phyloP scores from a whole-genome alignment of 768 basidiomycete species.

The Cyclocybe aegerita region DNA sequence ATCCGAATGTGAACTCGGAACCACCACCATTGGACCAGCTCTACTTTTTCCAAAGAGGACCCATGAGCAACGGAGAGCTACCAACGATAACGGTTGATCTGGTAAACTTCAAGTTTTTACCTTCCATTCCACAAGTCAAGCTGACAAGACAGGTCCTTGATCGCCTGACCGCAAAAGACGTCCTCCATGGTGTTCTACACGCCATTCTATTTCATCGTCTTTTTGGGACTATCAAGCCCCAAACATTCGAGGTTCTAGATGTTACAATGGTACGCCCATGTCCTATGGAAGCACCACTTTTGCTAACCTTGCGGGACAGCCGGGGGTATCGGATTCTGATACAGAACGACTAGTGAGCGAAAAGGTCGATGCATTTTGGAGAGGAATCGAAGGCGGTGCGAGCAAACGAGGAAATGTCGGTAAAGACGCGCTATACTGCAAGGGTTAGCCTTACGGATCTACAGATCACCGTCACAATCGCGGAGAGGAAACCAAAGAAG shows the following conservation, averaged over 20 bases:
- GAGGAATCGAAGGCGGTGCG: conserved; percentile 61
- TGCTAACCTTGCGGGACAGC: conserved; percentile 38
- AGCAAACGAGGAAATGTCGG: conserved; percentile 71
- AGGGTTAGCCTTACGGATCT: not conserved
- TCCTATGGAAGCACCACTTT: not conserved
- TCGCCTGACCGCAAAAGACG: conserved; percentile 70
- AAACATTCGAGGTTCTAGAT: conserved; percentile 77
- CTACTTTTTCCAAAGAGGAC: not conserved
- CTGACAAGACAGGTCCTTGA: conserved; percentile 57
- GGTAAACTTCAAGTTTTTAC: conserved; percentile 23
- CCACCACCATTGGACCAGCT: too few species aligned
- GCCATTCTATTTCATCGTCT: conserved; percentile 81
- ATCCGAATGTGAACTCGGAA: too few species aligned
- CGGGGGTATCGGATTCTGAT: conserved; percentile 72
- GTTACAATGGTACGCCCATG: conserved; percentile 71
- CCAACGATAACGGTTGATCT: conserved; percentile 53
- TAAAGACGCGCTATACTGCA: not conserved
- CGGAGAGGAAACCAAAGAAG: conserved; percentile 76
- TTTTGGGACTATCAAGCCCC: conserved; percentile 77
- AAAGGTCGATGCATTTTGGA: conserved; percentile 80
- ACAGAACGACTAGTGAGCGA: conserved; percentile 73
- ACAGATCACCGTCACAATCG: conserved; percentile 73
- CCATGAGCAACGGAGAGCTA: conserved; percentile 23
- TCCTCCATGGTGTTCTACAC: conserved; percentile 75
- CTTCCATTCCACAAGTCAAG: not conserved